Conservation (phyloP, 2,329 filamentous ascomycete species). For the Rosellinia necatrix region DNA sequence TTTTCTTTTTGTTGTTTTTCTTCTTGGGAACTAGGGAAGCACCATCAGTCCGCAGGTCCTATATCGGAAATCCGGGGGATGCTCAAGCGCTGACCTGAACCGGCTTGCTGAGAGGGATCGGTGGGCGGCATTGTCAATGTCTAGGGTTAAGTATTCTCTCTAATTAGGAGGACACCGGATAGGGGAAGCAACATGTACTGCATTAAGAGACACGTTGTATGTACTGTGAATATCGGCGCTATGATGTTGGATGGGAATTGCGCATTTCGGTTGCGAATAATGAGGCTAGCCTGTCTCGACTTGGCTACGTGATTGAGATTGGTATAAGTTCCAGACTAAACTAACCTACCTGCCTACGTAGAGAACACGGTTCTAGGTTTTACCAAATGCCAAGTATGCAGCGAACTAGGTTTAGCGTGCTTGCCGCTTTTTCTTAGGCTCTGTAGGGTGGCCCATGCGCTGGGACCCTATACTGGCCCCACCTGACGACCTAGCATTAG, state of each 20-base stretch:
- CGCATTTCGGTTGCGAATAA: conserved; percentile 24
- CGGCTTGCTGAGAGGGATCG: conserved; percentile 38
- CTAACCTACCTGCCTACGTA: neutral
- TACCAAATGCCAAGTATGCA: neutral
- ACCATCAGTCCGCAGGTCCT: conserved; percentile 30
- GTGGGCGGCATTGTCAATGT: conserved; percentile 40
- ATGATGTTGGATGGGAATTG: conserved; percentile 23
- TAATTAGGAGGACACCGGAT: conserved; percentile 20
- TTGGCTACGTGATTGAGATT: conserved; percentile 27
- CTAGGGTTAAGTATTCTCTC: conserved; percentile 8
- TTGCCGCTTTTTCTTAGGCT: too few relatives aligned
- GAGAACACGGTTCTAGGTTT: neutral
- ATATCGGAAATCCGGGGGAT: conserved; percentile 13
- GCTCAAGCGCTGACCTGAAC: conserved; percentile 35
- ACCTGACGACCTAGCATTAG: too few relatives aligned
- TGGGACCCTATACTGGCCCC: too few relatives aligned
- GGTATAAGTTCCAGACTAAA: conserved; percentile 16
- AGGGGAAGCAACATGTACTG: neutral
- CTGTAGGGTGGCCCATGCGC: too few relatives aligned
- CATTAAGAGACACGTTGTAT: conserved; percentile 16
- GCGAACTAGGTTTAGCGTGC: neutral
- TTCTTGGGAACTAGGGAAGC: conserved; percentile 52
- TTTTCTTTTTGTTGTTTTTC: conserved; percentile 65
- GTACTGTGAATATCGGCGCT: conserved; percentile 32
- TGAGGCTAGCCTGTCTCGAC: conserved; percentile 16